These are phyloP conservation scores for Monilinia laxa DNA, from an alignment of 2,329 filamentous ascomycete species.

Conservation along the genomic window DNA sequence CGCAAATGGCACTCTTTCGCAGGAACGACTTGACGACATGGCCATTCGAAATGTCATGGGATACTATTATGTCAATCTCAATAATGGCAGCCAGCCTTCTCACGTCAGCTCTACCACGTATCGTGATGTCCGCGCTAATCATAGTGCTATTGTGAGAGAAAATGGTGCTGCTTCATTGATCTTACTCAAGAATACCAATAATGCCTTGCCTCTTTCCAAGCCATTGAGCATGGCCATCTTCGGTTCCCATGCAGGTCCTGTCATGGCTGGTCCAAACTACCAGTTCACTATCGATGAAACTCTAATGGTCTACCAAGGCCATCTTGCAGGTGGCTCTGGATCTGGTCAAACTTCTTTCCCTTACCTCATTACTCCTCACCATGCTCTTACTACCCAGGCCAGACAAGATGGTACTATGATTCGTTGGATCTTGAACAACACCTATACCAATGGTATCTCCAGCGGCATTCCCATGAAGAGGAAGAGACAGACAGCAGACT, in stretches of 20 bases:
- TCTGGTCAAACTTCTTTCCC: slow-evolving; percentile 63
- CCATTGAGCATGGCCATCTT: slow-evolving; percentile 73
- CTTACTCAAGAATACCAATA: slow-evolving; percentile 75
- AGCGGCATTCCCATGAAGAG: neutral
- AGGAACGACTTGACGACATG: slow-evolving; percentile 90
- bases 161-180: slow-evolving; percentile 62
- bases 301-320: slow-evolving; percentile 22
- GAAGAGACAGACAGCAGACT: neutral
- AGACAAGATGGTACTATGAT: slow-evolving; percentile 57
- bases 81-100: slow-evolving; percentile 31
- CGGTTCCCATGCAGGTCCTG: slow-evolving; percentile 72
- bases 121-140: slow-evolving; percentile 66
- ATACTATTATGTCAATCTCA: slow-evolving; percentile 59
- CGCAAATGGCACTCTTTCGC: slow-evolving; percentile 83
- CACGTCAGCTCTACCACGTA: slow-evolving; percentile 50
- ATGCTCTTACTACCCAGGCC: slow-evolving; percentile 63
- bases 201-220: slow-evolving; percentile 70
- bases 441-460: neutral
- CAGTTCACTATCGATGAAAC: slow-evolving; percentile 20
- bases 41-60: slow-evolving; percentile 75
- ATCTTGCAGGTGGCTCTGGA: slow-evolving; percentile 27
- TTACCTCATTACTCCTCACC: slow-evolving; percentile 72
- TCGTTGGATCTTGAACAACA: slow-evolving; percentile 49
- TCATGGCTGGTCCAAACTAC: slow-evolving; percentile 28
- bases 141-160: slow-evolving; percentile 40